Percentiles rank a stretch among this genome's conserved stretches.
Evolutionary conservation across 352 stramenopile species (phyloP).

Genomic region (Discostella stelligera): DNA sequence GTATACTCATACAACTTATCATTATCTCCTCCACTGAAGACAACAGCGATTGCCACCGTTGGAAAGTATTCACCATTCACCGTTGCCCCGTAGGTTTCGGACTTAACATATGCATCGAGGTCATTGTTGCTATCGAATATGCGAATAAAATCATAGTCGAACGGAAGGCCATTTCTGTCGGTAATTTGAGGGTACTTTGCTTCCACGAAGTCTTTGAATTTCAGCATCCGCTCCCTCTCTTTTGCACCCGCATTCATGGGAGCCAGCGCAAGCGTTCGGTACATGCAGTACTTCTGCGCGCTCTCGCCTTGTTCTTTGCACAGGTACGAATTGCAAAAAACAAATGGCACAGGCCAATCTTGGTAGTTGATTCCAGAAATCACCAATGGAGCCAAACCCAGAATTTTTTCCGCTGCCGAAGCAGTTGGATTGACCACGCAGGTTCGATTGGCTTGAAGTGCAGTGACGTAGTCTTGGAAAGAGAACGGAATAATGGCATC

Average conservation of each 20-base stretch:
- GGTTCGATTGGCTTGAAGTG: constrained; percentile 40
- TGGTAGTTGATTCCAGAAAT: constrained; percentile 38
- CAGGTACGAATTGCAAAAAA: constrained; percentile 45
- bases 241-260: constrained; percentile 32
- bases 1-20: constrained; percentile 46
- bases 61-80: constrained; percentile 38
- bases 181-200: constrained; percentile 41
- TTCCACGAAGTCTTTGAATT: constrained; percentile 45
- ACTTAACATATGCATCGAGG: constrained; percentile 44
- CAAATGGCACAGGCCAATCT: constrained; percentile 49
- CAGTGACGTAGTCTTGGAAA: constrained; percentile 54
- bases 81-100: constrained; percentile 35
- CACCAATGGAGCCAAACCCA: constrained; percentile 37
- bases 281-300: constrained; percentile 44
- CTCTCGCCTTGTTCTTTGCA: constrained; percentile 38
- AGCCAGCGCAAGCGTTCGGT: constrained; percentile 46
- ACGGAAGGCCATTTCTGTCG: constrained; percentile 32
- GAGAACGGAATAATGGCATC: constrained; percentile 47
- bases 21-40: constrained; percentile 34
- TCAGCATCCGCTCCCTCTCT: constrained; percentile 23
- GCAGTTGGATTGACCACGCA: constrained; percentile 27
- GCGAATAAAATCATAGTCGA: constrained; percentile 52
- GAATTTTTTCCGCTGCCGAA: constrained; percentile 14
- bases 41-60: constrained; percentile 44
- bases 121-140: constrained; percentile 48